phyloP scores from a whole-genome alignment of 1,284 basidiomycete genomes.

The Sphaerobolus stellatus region DNA sequence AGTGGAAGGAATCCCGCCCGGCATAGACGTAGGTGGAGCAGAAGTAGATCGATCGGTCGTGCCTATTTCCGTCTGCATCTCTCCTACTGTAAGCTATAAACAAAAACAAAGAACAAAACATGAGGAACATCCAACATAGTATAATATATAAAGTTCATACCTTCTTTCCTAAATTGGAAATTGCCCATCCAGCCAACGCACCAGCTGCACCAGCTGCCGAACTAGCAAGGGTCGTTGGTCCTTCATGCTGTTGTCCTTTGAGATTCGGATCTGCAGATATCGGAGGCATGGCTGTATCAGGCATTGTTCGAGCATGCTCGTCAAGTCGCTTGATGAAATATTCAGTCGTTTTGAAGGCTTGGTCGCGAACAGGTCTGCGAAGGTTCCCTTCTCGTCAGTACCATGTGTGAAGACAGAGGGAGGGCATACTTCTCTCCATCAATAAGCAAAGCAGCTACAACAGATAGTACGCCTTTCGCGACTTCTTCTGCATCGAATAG shows the following conservation, averaged over 20 bases:
- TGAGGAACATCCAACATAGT: neutral
- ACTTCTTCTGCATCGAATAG: conserved; percentile 87
- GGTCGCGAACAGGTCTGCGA: conserved; percentile 81
- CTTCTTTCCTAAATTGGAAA: conserved; percentile 81
- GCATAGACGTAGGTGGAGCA: conserved; percentile 28
- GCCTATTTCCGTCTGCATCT: conserved; percentile 67
- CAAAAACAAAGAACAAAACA: conserved; percentile 7
- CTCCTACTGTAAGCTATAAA: conserved; percentile 62
- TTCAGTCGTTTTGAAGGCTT: conserved; percentile 89
- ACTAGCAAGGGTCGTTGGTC: conserved; percentile 66
- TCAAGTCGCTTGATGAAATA: conserved; percentile 86
- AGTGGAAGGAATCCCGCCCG: conserved; percentile 18
- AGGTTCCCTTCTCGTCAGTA: neutral
- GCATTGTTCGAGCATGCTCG: conserved; percentile 75
- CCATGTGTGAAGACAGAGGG: neutral
- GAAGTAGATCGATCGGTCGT: conserved; percentile 39
- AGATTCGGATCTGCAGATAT: conserved; percentile 34
- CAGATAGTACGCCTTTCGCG: conserved; percentile 87
- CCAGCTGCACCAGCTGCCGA: conserved; percentile 88
- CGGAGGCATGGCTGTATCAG: conserved; percentile 57
- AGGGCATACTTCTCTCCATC: conserved; percentile 84
- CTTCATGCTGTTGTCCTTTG: conserved; percentile 38
- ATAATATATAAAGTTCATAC: conserved; percentile 33
- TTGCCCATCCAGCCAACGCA: conserved; percentile 91
- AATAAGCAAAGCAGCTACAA: conserved; percentile 74